phyloP scores from a whole-genome alignment of 441 rosid genomes.

The Raphanus hybrid region DNA sequence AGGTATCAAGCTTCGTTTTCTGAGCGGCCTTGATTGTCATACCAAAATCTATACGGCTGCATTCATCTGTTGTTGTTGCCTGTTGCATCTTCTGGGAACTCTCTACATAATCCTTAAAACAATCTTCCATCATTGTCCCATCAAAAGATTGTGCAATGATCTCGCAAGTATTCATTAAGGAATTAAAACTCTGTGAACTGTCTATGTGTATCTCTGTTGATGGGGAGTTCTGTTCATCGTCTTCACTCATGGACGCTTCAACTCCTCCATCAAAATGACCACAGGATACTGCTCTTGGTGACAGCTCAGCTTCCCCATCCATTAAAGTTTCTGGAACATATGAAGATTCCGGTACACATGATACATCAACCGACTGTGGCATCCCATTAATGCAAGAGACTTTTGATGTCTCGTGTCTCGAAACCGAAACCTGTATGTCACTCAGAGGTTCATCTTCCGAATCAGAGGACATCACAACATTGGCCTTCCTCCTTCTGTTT shows the following conservation, averaged over 20 bases:
- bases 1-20: slow-evolving; percentile 40
- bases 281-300: slow-evolving; percentile 50
- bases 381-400: slow-evolving; percentile 43
- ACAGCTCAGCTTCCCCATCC: slow-evolving; percentile 54
- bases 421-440: slow-evolving; percentile 37
- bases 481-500: slow-evolving; percentile 54
- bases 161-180: no score
- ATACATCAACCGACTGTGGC: slow-evolving; percentile 61
- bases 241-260: slow-evolving; percentile 58
- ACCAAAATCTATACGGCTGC: slow-evolving; percentile 79
- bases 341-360: slow-evolving; percentile 88
- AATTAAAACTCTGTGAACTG: slow-evolving; percentile 19
- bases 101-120: no score
- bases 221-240: slow-evolving; percentile 8
- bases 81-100: no score
- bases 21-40: slow-evolving; percentile 43
- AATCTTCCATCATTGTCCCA: no score
- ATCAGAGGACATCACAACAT: slow-evolving; percentile 75
- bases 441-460: slow-evolving; percentile 70
- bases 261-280: slow-evolving; percentile 50
- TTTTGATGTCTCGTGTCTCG: slow-evolving; percentile 44
- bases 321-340: slow-evolving; percentile 84
- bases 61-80: slow-evolving; percentile 34
- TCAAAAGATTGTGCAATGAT: no score
- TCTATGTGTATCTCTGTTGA: slow-evolving; percentile 14